Base-by-base conservation (phyloP, 2,329 filamentous ascomycete species). In the Graphium sp. region DNA sequence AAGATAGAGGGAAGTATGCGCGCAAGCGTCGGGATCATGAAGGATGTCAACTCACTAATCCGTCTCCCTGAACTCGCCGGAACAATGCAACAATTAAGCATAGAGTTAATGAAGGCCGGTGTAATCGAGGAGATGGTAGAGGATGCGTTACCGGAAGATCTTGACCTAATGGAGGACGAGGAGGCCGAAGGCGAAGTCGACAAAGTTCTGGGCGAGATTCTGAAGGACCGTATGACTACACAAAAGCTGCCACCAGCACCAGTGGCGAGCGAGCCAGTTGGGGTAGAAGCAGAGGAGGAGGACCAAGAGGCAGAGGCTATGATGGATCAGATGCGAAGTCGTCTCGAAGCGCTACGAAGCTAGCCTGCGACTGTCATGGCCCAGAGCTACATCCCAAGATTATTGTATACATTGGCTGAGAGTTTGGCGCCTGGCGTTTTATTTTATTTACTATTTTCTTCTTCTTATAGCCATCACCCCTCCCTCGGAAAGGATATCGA, bases 101-200 rank as follows among this genome's bases (percentile, higher is more conserved):
- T 76, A 33, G 89, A 95, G 62, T 56, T 95, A 39, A 79, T 93
- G 51, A 91, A 84, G 58, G 87, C 89, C 3, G 89, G 87, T 11
- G 87, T 98, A 39, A 92, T 95, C 35, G 87, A 95, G 60, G 89
- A 98, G 58, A 94, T 95, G 80, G 74, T 92, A 5, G 80, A 76
- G 26, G 87, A 95, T 48, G 74, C 66, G 24, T 57, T 95, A 38
- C 82, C 84, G n/a, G 67, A 75, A 38, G 75, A 84, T 32, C 54
- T 75, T 29, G 58, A 82, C 40, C 68, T 81, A 33, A 72, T 80
- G 34, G 81, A 82, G 35, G 63, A 73, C 33, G 81, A 85, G 41
- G 76, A 82, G 49, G 74, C 66, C 2, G 74, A 79, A 46, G 58
- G 56, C 13, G 87, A 95, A 60, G 82, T 95, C 7, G 85, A 95